These are phyloP conservation scores for Lasiosphaeriaceae sp. DNA, from an alignment of 495 filamentous ascomycete species.

Conservation along the genomic window DNA sequence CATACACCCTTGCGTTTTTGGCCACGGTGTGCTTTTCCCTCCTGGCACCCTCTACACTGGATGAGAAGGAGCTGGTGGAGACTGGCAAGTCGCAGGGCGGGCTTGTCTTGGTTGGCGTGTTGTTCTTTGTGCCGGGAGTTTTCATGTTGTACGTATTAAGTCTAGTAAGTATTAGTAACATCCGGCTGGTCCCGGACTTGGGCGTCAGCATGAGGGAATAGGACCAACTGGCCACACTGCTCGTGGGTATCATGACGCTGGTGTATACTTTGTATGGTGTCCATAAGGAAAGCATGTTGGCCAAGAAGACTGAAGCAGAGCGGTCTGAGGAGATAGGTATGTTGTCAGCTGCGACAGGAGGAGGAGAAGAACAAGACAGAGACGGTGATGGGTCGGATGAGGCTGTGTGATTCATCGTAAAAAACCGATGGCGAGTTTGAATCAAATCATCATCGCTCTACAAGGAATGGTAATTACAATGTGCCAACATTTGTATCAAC, in stretches of 20 bases:
- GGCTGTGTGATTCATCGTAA: no score
- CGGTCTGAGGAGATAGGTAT: no score
- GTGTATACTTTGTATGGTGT: neutral
- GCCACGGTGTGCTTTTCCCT: neutral
- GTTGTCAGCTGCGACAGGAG: no score
- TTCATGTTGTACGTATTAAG: neutral
- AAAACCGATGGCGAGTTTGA: no score
- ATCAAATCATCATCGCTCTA: no score
- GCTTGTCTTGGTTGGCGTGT: neutral
- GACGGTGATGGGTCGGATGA: no score
- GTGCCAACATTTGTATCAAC: no score
- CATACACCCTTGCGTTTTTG: neutral
- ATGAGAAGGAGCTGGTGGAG: neutral
- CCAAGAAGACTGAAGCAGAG: no score
- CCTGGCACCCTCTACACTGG: neutral
- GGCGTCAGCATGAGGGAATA: neutral
- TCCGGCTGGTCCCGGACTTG: neutral
- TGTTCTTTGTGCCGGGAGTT: neutral
- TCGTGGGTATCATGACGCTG: neutral
- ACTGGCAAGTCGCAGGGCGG: neutral
- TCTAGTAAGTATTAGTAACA: no score
- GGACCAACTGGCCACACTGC: constrained; percentile 3
- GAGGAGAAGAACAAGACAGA: no score
- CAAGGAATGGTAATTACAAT: no score
- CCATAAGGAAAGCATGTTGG: no score